Percentiles rank a stretch among this genome's conserved stretches.
Conservation (phyloP, 129 eudicot genomes). For the Dittrichia graveolens region DNA sequence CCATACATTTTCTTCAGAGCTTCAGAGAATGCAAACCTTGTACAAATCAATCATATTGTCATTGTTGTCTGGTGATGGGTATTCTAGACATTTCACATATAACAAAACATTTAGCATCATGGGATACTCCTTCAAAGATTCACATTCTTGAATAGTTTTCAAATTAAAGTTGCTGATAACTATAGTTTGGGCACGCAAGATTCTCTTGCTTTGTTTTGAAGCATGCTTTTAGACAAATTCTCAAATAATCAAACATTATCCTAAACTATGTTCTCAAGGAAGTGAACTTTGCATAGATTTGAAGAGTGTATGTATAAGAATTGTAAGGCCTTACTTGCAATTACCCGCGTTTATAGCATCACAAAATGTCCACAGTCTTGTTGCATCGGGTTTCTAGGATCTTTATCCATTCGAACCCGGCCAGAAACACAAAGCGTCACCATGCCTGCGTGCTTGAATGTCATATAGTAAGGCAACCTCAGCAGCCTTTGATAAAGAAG, state of each 20-base stretch:
- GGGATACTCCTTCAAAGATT: background rate
- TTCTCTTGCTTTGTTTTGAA: too few species aligned
- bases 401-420: constrained; percentile 79
- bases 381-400: constrained; percentile 71
- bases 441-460: constrained; percentile 74
- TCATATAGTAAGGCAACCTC: constrained; percentile 39
- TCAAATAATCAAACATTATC: background rate
- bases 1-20: constrained; percentile 85
- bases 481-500: constrained; percentile 1
- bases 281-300: too few species aligned
- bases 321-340: constrained; percentile 81
- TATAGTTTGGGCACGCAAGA: too few species aligned
- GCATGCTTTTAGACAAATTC: background rate
- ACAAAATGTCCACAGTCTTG: constrained; percentile 96
- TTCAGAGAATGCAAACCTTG: constrained; percentile 81
- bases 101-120: constrained; percentile 8
- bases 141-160: background rate
- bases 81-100: constrained; percentile 13
- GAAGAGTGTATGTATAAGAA: too few species aligned
- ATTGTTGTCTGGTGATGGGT: constrained; percentile 8
- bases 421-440: constrained; percentile 90
- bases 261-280: too few species aligned
- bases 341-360: constrained; percentile 96
- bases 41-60: constrained; percentile 21
- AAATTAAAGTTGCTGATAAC: background rate